Percentiles rank a stretch among this genome's conserved stretches.
Conservation (phyloP, 2,329 filamentous ascomycete genomes). For the Scedosporium aurantiacum region DNA sequence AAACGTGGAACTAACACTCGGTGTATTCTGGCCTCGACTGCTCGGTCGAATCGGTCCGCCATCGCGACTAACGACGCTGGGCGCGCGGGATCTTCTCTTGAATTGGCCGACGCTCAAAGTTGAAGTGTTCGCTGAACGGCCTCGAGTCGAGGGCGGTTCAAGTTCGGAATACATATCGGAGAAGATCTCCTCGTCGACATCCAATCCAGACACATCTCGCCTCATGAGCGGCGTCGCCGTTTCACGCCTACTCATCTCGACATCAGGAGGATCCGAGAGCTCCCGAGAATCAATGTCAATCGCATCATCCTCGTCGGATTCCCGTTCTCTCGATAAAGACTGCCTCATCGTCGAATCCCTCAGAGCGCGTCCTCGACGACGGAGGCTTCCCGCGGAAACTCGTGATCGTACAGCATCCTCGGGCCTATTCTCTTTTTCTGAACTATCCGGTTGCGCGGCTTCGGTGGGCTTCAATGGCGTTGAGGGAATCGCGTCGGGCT, state of each 20-base stretch:
- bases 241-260: slow-evolving; percentile 17
- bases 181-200: slow-evolving; percentile 38
- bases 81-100: slow-evolving; percentile 34
- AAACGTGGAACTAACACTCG: slow-evolving; percentile 36
- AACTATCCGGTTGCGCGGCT: slow-evolving; percentile 11
- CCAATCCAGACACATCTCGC: slow-evolving; percentile 35
- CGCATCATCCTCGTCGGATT: slow-evolving; percentile 19
- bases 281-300: slow-evolving; percentile 2
- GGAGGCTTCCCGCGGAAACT: neutral
- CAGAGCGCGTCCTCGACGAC: neutral
- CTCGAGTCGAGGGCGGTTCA: slow-evolving; percentile 23
- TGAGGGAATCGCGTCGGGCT: slow-evolving; percentile 1
- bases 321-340: slow-evolving; percentile 25
- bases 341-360: slow-evolving; percentile 13
- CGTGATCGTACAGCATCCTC: slow-evolving; percentile 17
- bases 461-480: slow-evolving; percentile 15
- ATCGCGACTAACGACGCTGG: slow-evolving; percentile 39
- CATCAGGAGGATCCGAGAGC: neutral
- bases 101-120: slow-evolving; percentile 35
- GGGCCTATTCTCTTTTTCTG: slow-evolving; percentile 6
- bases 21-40: slow-evolving; percentile 36
- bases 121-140: slow-evolving; percentile 31
- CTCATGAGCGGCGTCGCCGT: slow-evolving; percentile 22
- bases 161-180: slow-evolving; percentile 26
- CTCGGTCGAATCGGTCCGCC: slow-evolving; percentile 42